Base-by-base conservation (phyloP, 805 yeast species). In the Debaryomyces hansenii region DNA sequence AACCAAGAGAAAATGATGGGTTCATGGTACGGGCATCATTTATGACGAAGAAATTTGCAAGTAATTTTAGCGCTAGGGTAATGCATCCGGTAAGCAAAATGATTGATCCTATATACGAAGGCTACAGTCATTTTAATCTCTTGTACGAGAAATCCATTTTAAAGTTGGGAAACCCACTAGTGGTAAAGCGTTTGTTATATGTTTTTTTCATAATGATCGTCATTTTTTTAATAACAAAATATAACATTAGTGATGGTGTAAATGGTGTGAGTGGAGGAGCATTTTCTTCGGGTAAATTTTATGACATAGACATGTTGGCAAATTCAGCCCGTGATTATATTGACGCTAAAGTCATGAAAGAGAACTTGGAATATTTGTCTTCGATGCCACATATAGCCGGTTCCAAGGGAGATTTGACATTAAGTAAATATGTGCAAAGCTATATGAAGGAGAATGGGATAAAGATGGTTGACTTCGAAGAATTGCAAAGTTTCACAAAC, bases 331-430 rank as follows among this genome's bases (percentile, higher is more conserved):
- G 66, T n/a, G 73, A 77, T 37, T 60, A 52, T 38, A 70, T 88
- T 27, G 86, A 82, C 56, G 63, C 73, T 5, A 75, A 78, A 20
- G 63, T 79, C 18, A 71, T 92, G 63, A 83, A 83, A 56, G 83
- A 80, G 39, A 82, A 84, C 51, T 58, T 86, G 47, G 86, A 87
- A 54, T 88, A 87, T 56, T 60, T 90, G 20, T 82, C 91, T 21
- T 78, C 87, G 6, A 81, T 90, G 82, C 90, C 96, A 2, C 97
- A 90, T 61, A 66, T 85, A 52, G 82, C 97, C 0, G 98, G 98
- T 3, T 85, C 97, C 2, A 79, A 82, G 12, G 98, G 96, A 15
- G 97, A 90, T 62, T 64, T 82, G 48, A 78, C 92, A 0, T 66
- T 90, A 32, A 84, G 90, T 1, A 73, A 77, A 47, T 90, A 84